A percentile compares a stretch with the other conserved stretches of the same genome.
Evolutionary conservation across 75 land plant species (phyloP).

Genomic region (Larix kaempferi): DNA sequence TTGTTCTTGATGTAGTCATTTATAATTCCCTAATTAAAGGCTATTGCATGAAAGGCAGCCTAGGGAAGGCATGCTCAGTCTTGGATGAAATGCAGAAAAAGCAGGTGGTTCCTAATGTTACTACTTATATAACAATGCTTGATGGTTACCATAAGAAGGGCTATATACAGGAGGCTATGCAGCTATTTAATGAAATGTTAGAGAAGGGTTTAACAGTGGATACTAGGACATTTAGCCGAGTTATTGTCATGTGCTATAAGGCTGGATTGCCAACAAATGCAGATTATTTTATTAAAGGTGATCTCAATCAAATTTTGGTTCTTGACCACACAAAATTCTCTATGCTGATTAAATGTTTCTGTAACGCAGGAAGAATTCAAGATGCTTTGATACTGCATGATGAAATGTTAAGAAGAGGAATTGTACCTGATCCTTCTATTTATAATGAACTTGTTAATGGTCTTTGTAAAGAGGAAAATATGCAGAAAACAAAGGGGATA

Average conservation of each 20-base stretch:
- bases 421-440: background rate
- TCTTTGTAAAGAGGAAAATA: background rate
- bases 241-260: background rate
- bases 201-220: background rate
- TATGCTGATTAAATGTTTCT: background rate
- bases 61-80: constrained; percentile 30
- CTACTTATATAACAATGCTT: constrained; percentile 34
- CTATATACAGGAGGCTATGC: constrained; percentile 15
- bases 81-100: constrained; percentile 29
- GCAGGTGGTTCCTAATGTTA: constrained; percentile 26
- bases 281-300: background rate
- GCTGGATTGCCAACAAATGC: background rate
- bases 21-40: constrained; percentile 48
- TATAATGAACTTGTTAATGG: background rate
- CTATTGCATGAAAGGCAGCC: constrained; percentile 31
- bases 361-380: background rate
- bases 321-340: background rate
- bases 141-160: constrained; percentile 19
- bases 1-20: constrained; percentile 32
- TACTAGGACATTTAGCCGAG: background rate
- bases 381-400: background rate
- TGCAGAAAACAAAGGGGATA: too few species aligned
- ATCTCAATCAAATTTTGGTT: background rate
- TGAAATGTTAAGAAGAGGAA: background rate
- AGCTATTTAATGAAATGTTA: constrained; percentile 7